Evolutionary conservation across 2,329 filamentous ascomycete species (phyloP).

Genomic region (Cordyceps militaris): DNA sequence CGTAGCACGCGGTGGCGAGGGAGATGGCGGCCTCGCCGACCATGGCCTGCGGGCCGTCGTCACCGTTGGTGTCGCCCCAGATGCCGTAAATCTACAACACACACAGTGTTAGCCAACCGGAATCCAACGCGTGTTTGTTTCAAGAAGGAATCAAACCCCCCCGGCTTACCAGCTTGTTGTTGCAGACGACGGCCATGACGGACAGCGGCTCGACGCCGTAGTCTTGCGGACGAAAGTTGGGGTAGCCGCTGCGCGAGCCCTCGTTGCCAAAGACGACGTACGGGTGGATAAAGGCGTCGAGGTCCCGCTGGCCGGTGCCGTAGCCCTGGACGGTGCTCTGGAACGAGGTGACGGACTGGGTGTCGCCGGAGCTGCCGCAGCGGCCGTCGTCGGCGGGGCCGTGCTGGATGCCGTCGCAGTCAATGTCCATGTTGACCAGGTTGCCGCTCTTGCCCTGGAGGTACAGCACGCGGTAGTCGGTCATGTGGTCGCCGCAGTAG

Average conservation of each 20-base stretch:
- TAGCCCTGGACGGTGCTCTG: slow-evolving; percentile 31
- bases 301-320: slow-evolving; percentile 26
- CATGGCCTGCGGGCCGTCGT: slow-evolving; percentile 37
- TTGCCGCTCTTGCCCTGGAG: slow-evolving; percentile 35
- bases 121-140: no score
- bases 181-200: slow-evolving; percentile 44
- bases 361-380: slow-evolving; percentile 37
- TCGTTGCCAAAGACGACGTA: slow-evolving; percentile 45
- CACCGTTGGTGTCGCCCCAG: slow-evolving; percentile 57
- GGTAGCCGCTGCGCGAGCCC: slow-evolving; percentile 20
- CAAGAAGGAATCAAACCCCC: not conserved
- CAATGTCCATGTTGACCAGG: slow-evolving; percentile 50
- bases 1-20: slow-evolving; percentile 51
- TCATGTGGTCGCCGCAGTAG: slow-evolving; percentile 42
- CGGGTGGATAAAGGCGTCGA: slow-evolving; percentile 38
- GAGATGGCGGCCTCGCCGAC: slow-evolving; percentile 52
- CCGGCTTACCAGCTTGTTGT: slow-evolving; percentile 27
- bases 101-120: slow-evolving; percentile 25
- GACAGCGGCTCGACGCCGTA: slow-evolving; percentile 38
- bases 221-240: slow-evolving; percentile 29
- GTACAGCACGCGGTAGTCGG: slow-evolving; percentile 38
- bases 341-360: slow-evolving; percentile 43
- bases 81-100: slow-evolving; percentile 37
- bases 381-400: slow-evolving; percentile 34
- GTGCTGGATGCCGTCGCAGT: slow-evolving; percentile 47